Evolutionary conservation across 2,329 filamentous ascomycete genomes (phyloP), one percentile per base, ranked within the genome.

Genomic region (Nemania diffusa): DNA sequence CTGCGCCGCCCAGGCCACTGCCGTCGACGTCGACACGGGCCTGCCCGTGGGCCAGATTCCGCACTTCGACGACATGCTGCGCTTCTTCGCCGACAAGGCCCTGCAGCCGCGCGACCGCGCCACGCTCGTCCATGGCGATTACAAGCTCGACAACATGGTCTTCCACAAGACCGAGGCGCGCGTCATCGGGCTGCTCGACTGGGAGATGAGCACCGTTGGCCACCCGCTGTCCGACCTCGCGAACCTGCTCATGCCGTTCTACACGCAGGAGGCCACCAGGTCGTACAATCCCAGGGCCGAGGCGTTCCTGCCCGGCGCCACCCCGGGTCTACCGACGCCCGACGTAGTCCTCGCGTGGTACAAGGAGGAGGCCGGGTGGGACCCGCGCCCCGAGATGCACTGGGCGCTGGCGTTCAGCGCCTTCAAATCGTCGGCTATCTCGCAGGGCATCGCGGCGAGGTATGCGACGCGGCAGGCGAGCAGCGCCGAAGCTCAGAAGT

Each of bases 151-250:
- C 79, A 96, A 96, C 74, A 79, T 95, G 71, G 89, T 96, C 46
- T 99, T 97, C 79, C 93, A 97, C 82, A 92, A 92, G 81, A 94
- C 92, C 0, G 91, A 95, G 78, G 89, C 94, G 5, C 85, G 90
- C 60, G 94, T 98, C 13, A 94, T 98, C 79, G 96, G 95, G 3
- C 94, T 98, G 62, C 82, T 98, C 5, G 96, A 99, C 81, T 98
- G 95, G 95, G 96, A 98, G 83, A 97, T 99, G 93, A 94, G 93
- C 40, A 98, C 96, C 0, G 90, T 97, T 62, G 96, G 96, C n/a
- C 95, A 99, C 79, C 96, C 96, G 0, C 87, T 98, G 24, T 95
- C 92, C 5, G 96, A 99, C 78, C 83, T 98, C 46, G 90, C 90
- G 79, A 98, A 98, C 80, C 84, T 98, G 20, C 68, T 72, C 34